Percentiles rank a stretch among this genome's conserved stretches.
These are phyloP conservation scores for Bombardia bombarda DNA, from an alignment of 495 filamentous ascomycete species.

Conservation along the genomic window DNA sequence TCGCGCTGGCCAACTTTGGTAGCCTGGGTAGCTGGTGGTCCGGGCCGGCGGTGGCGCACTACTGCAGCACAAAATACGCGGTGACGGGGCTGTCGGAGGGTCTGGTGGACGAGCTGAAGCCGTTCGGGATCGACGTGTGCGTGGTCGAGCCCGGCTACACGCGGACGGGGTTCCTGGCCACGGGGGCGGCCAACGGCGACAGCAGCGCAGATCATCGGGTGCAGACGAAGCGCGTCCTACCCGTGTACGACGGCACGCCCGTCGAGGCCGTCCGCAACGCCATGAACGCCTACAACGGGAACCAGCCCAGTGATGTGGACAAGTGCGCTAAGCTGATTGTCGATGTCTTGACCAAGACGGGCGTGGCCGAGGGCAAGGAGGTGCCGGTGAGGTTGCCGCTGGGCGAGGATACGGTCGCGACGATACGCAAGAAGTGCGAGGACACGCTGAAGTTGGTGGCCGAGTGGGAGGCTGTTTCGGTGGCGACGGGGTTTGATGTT, in stretches of 20 bases:
- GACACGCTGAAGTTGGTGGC: constrained; percentile 22
- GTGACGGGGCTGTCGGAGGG: constrained; percentile 33
- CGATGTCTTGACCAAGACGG: constrained; percentile 34
- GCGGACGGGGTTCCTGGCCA: constrained; percentile 25
- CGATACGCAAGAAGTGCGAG: constrained; percentile 23
- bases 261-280: constrained; percentile 12
- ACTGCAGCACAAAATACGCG: constrained; percentile 40
- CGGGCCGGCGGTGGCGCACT: constrained; percentile 22
- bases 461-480: constrained; percentile 28
- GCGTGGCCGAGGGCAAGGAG: constrained; percentile 25
- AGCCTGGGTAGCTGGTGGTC: constrained; percentile 30
- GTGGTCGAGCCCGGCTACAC: constrained; percentile 44
- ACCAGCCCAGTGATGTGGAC: constrained; percentile 36
- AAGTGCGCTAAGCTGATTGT: constrained; percentile 39
- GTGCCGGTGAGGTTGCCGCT: constrained; percentile 25
- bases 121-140: constrained; percentile 36
- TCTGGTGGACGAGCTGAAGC: constrained; percentile 31
- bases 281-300: constrained; percentile 18
- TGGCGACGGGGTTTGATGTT: constrained; percentile 3
- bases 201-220: constrained; percentile 15
- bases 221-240: constrained; percentile 20
- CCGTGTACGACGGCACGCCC: constrained; percentile 19
- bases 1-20: constrained; percentile 40
- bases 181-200: constrained; percentile 3
- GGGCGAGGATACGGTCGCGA: constrained; percentile 23